Evolutionary conservation across 306 rosid genomes (phyloP).

Genomic region (Purshia tridentata): DNA sequence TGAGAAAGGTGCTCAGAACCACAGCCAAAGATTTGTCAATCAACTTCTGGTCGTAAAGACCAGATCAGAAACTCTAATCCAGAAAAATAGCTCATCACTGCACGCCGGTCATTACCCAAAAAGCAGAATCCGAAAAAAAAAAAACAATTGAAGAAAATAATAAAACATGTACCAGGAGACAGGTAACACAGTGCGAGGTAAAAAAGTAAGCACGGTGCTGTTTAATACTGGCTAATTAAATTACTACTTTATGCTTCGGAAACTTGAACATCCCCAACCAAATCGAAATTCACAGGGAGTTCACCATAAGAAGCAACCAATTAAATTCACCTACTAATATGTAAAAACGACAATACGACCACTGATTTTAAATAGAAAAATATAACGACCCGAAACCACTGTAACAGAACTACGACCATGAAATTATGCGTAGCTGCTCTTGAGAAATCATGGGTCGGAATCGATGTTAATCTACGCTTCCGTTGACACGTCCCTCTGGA

Average conservation of each 20-base stretch:
- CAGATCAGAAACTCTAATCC: constrained; percentile 7
- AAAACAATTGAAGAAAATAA: background rate
- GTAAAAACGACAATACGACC: background rate
- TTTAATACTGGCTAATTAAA: constrained; percentile 55
- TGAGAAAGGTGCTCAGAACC: background rate
- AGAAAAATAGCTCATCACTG: background rate
- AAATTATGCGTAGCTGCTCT: constrained; percentile 26
- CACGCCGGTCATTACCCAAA: background rate
- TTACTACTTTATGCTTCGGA: constrained; percentile 69
- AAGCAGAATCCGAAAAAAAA: background rate
- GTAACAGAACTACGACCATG: constrained; percentile 35
- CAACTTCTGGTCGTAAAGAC: background rate
- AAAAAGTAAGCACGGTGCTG: constrained; percentile 49
- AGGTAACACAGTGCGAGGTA: constrained; percentile 63
- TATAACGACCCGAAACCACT: constrained; percentile 39
- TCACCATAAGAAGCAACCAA: constrained; percentile 86
- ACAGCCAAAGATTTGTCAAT: constrained; percentile 3
- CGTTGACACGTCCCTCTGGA: constrained; percentile 84
- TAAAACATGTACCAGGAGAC: constrained; percentile 68
- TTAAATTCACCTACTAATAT: no score
- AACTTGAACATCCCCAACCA: constrained; percentile 67
- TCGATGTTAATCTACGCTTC: constrained; percentile 60
- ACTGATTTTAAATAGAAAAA: background rate
- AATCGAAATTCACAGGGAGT: constrained; percentile 32
- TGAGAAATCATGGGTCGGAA: constrained; percentile 13